Evolutionary conservation across 148 eudicot species (phyloP), one percentile per base, ranked within the genome.

Genomic region (Fallopia convolvulus): DNA sequence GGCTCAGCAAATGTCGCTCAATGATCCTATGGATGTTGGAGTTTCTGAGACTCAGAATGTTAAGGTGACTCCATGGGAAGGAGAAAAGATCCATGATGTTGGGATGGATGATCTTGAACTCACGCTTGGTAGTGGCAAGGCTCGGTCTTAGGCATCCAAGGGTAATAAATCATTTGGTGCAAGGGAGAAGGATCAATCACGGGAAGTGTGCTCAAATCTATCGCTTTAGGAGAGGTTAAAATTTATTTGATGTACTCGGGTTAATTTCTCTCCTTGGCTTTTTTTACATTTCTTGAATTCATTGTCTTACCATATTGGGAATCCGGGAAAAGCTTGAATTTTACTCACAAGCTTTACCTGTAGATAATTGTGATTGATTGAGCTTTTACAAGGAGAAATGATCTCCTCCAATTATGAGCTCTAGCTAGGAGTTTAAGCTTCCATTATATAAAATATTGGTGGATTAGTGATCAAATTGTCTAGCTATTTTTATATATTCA

Each of bases 71-170:
- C 83, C 99, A 6, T 95, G 99, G 99, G 90, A 86, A 84, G 97
- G 97, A 56, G 99, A 94, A 83, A 87, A 85, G 85, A 91, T 90
- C 81, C 93, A 89, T 82, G 99, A 94, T 80, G 96, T 88, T 50
- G 96, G 88, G 39, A 84, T 94, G 87, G 99, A 94, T 76, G 99
- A 94, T 81, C 87, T 94, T 77, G 99, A 94, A 81, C 99, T 94
- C 75, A 94, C 99, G 8, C 96, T 94, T 53, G 98, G 95, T 80
- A 88, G 81, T 79, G 97, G 92, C 41, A 87, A 80, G 42, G 41
- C 88, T 46, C 79, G 90, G 70, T 82, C 76, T 77, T 73, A 73
- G 6, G 50, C 50, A 55, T n/a, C n/a, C 2, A 61, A 30, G 39
- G 70, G 36, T 61, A 26, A 61, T 61, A 26, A 61, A 61, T 61